These are phyloP conservation scores for Cytospora leucostoma DNA, from an alignment of 2,329 filamentous ascomycete genomes.

Conservation along the genomic window DNA sequence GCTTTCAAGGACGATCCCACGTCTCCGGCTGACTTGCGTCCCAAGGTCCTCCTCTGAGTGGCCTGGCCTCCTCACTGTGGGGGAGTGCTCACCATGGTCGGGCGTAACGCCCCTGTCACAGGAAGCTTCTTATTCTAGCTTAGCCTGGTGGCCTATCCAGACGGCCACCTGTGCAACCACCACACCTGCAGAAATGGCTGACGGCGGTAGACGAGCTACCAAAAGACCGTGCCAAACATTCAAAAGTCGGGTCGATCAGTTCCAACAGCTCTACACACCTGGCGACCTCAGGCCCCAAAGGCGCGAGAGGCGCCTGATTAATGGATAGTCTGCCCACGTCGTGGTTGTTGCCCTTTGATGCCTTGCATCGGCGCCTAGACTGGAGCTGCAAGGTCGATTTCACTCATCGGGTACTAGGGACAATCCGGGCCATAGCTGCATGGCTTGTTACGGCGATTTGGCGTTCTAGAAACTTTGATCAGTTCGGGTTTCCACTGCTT, in stretches of 20 bases:
- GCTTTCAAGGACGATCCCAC: slow-evolving; percentile 11
- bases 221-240: slow-evolving; percentile 8
- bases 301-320: slow-evolving; percentile 10
- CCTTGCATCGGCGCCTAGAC: slow-evolving; percentile 16
- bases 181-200: slow-evolving; percentile 13
- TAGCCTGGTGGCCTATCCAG: slow-evolving; percentile 1
- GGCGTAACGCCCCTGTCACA: slow-evolving; percentile 6
- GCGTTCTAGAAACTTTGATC: neutral
- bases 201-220: slow-evolving; percentile 5
- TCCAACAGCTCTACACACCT: slow-evolving; percentile 9
- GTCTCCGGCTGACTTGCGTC: neutral
- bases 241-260: slow-evolving; percentile 3
- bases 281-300: neutral
- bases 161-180: slow-evolving; percentile 14
- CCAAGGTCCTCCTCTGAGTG: slow-evolving; percentile 15
- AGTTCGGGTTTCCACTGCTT: neutral
- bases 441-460: neutral
- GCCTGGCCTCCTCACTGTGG: slow-evolving; percentile 20
- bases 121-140: slow-evolving; percentile 12
- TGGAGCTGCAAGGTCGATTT: neutral
- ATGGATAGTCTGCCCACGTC: neutral
- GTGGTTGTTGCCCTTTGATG: slow-evolving; percentile 6
- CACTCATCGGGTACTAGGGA: neutral
- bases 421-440: neutral
- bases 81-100: slow-evolving; percentile 12